These are phyloP conservation scores for Pneumocystis sp. DNA, from an alignment of 1,139 yeast species.

Conservation along the genomic window DNA sequence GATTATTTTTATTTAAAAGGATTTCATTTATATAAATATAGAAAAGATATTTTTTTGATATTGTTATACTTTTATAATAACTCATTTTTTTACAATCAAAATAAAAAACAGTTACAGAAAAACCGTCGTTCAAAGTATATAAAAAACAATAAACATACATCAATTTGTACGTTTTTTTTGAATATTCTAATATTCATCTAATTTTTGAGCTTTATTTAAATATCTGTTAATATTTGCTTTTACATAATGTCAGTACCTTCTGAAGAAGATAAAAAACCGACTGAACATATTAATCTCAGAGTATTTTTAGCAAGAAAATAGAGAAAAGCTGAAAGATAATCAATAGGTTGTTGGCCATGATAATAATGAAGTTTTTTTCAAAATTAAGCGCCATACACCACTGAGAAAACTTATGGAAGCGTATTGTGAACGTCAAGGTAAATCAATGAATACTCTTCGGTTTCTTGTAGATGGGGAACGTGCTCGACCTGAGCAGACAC, in stretches of 20 bases:
- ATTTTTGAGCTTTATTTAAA: not conserved
- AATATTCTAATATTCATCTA: not conserved
- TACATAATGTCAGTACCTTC: not conserved
- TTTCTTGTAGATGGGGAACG: conserved; percentile 90
- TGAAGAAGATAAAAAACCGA: not conserved
- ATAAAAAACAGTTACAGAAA: no score
- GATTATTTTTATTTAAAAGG: not conserved
- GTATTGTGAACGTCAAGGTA: conserved; percentile 95
- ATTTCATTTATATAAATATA: not conserved
- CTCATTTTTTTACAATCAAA: no score
- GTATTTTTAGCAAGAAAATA: not conserved
- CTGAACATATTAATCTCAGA: not conserved
- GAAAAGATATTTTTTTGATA: not conserved
- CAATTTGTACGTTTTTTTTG: not conserved
- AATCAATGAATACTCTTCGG: conserved; percentile 63
- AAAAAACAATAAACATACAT: no score
- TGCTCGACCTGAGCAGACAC: conserved; percentile 75
- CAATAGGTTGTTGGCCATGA: not conserved
- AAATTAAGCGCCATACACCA: conserved; percentile 84
- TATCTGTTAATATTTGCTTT: conserved; percentile 19
- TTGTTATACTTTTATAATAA: no score
- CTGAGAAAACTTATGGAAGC: conserved; percentile 94
- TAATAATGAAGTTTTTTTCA: conserved; percentile 77
- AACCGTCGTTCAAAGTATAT: no score
- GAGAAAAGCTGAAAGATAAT: not conserved